Evolutionary conservation across 1,139 yeast species (phyloP), one percentile per base, ranked within the genome.

Genomic region (Geotrichum histeridarum): DNA sequence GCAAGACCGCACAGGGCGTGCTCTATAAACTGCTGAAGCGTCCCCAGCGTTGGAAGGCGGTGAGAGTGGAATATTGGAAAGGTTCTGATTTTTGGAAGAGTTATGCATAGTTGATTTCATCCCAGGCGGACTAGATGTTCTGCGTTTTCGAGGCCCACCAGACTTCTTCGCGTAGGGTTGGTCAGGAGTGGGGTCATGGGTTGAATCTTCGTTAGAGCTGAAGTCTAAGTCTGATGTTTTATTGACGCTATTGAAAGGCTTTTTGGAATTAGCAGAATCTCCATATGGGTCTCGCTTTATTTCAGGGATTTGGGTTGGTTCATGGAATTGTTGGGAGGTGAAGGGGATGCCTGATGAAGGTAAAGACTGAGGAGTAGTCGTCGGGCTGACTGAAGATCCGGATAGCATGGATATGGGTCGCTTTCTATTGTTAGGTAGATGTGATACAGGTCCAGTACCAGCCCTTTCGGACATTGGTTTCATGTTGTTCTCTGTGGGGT

Each of bases 1-100:
- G 67, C 98, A 91, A 2, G 95, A 86, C 0, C 96, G 86, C 1
- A 90, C 95, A 0, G 96, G 96, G 54, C 96, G 54, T 11, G 55
- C 48, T 37, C 50, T 38, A 15, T 41, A 37, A 18, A 31, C 38
- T 22, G 27, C 30, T 9, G 48, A 27, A 17, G 53, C 12, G 8
- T 32, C 43, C 8, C 27, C 14, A 15, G 35, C 4, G 30, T 15
- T 14, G 8, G 42, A 17, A 15, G 27, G 27, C 8, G 31, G 18
- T 14, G 50, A 38, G 36, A 27, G 15, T 8, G 43, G 22, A 22
- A 12, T n/a, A 7, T n/a, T 14, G 8, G 48, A 14, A 11, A 11
- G 38, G 3, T 6, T 14, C 11, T 32, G 35, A 12, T 12, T 18
- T n/a, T 22, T 33, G n/a, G 42, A 17, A 11, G 46, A 17, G 30